Conservation (phyloP, 306 rosid genomes). For the Malus sylvestris region DNA sequence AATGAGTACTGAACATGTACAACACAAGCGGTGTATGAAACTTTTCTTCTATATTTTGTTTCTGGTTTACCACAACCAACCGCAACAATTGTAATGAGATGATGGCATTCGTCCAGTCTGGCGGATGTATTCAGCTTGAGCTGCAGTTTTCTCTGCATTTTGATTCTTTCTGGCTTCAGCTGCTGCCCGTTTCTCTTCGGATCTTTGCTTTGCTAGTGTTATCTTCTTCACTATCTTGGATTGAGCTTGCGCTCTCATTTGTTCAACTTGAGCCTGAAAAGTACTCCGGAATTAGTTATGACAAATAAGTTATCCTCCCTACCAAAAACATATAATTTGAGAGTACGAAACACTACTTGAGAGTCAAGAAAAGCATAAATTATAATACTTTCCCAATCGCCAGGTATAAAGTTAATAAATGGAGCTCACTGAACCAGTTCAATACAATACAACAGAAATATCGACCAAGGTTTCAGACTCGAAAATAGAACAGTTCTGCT, state of each 20-base stretch:
- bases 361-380: background rate
- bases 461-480: background rate
- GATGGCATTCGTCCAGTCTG: constrained; percentile 70
- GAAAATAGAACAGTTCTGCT: background rate
- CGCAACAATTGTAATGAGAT: constrained; percentile 56
- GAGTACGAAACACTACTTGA: background rate
- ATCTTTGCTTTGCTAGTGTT: constrained; percentile 73
- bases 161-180: constrained; percentile 61
- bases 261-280: constrained; percentile 73
- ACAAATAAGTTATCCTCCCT: background rate
- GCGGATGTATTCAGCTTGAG: constrained; percentile 72
- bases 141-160: constrained; percentile 69
- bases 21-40: background rate
- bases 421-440: background rate
- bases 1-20: background rate
- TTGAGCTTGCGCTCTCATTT: constrained; percentile 75
- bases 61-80: constrained; percentile 42
- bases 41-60: background rate
- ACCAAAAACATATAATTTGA: background rate
- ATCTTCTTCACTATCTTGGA: constrained; percentile 77
- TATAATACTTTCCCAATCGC: background rate
- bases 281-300: background rate
- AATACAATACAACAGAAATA: background rate
- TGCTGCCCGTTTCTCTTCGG: constrained; percentile 68
- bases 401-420: background rate